These are phyloP conservation scores for Metarhizium humberi DNA, from an alignment of 2,329 filamentous ascomycete species.

Conservation along the genomic window DNA sequence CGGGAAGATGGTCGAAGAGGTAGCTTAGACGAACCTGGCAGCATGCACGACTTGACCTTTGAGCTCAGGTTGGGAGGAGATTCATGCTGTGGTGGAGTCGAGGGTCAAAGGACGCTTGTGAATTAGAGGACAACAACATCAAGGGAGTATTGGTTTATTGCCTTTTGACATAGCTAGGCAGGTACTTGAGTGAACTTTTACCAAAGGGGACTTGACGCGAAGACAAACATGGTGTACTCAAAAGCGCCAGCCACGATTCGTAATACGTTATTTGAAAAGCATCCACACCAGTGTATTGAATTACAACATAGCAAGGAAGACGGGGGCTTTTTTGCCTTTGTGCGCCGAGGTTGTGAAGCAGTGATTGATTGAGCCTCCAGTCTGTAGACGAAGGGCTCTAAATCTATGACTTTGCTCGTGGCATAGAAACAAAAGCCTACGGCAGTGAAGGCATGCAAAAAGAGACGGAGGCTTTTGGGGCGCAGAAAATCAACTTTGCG, in stretches of 20 bases:
- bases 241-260: neutral
- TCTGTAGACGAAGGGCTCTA: too few species aligned
- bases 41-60: neutral
- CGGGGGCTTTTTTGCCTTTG: neutral
- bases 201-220: too few species aligned
- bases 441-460: neutral
- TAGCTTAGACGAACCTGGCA: constrained; percentile 24
- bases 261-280: neutral
- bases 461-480: neutral
- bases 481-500: too few species aligned
- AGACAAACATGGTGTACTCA: neutral
- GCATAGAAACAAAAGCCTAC: neutral
- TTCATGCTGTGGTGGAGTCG: neutral
- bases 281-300: neutral
- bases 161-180: too few species aligned
- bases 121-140: neutral
- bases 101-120: neutral
- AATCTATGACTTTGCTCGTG: too few species aligned
- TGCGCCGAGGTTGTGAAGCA: neutral
- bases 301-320: neutral
- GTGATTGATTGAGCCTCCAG: neutral
- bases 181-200: too few species aligned
- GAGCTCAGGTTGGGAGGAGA: neutral
- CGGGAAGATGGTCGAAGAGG: constrained; percentile 47
- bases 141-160: neutral